These are phyloP conservation scores for Mycena vulgaris DNA, from an alignment of 768 basidiomycete genomes.

Conservation along the genomic window DNA sequence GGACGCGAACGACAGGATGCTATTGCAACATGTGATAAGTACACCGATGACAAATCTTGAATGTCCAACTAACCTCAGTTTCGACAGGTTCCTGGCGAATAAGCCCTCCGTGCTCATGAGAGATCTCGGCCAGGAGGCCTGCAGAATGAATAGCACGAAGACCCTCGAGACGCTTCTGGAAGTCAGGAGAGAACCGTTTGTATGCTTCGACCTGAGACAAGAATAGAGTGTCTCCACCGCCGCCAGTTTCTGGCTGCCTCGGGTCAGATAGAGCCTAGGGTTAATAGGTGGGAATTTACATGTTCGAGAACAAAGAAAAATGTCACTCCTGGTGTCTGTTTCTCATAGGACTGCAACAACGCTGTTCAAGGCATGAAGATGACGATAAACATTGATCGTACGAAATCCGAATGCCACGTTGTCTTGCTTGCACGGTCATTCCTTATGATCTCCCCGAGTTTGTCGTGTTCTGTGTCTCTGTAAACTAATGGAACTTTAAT, in stretches of 20 bases:
- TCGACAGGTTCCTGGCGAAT: slow-evolving; percentile 67
- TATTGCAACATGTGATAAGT: too few species aligned
- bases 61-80: slow-evolving; percentile 53
- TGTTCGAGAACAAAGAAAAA: slow-evolving; percentile 72
- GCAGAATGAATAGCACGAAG: slow-evolving; percentile 71
- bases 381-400: slow-evolving; percentile 45
- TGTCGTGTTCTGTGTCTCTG: slow-evolving; percentile 61
- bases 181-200: slow-evolving; percentile 70
- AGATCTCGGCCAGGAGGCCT: slow-evolving; percentile 65
- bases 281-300: too few species aligned
- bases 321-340: slow-evolving; percentile 68
- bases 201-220: slow-evolving; percentile 72
- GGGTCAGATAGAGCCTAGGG: too few species aligned
- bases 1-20: slow-evolving; percentile 71
- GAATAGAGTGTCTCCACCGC: slow-evolving; percentile 70
- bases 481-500: slow-evolving; percentile 56
- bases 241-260: slow-evolving; percentile 51
- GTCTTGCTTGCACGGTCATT: slow-evolving; percentile 57
- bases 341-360: slow-evolving; percentile 62
- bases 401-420: slow-evolving; percentile 72
- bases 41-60: background rate
- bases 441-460: slow-evolving; percentile 60
- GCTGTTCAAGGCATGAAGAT: background rate
- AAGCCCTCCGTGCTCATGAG: slow-evolving; percentile 58
- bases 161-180: slow-evolving; percentile 71